Evolutionary conservation across 1,284 basidiomycete genomes (phyloP), one percentile per base, ranked within the genome.

Genomic region (Papiliotrema flavescens): DNA sequence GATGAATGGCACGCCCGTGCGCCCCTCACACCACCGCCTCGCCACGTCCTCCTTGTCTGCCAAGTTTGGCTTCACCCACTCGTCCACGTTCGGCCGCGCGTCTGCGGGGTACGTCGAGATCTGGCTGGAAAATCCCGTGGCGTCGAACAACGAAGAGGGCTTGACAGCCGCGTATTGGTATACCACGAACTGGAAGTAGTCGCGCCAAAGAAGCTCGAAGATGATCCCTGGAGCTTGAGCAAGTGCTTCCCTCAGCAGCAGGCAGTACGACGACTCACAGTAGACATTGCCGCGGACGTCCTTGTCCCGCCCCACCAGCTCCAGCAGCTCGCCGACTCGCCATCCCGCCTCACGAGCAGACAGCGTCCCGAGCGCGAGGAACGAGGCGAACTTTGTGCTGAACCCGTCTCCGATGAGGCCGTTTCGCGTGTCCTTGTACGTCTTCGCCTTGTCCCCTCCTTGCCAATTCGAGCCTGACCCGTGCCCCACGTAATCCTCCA

Each of bases 391-490:
- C 61, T 83, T 83, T 45, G 81, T 82, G 47, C 77, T 79, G 66
- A 81, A 82, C 15, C 76, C 77, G 55, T 80, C 75, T 0, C 82
- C 82, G 28, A 82, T 62, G 51, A 83, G 64, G 13, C 80, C 80
- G 64, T 83, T 83, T 22, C 81, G 66, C 4, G 81, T 83, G 61
- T 79, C 75, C 70, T 82, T 82, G 75, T 83, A 83, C 24, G 64
- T 65, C 22, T 62, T 66, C 3, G 69, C 69, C 49, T 67, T 69
- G 4, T 42, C 32, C 3, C 71, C 71, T 2, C 68, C 69, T 22
- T 45, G 26, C 67, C 67, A 70, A 65, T 73, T 32, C 71, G 71
- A 54, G 6, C 71, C 63, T 45, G 62, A 64, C 3, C 48, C 9
- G 17, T 63, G 57, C 0, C 71, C 67, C 47, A 76, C 77, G 64